Evolutionary conservation across 495 filamentous ascomycete species (phyloP).

Genomic region (Elasticomyces elasticus): DNA sequence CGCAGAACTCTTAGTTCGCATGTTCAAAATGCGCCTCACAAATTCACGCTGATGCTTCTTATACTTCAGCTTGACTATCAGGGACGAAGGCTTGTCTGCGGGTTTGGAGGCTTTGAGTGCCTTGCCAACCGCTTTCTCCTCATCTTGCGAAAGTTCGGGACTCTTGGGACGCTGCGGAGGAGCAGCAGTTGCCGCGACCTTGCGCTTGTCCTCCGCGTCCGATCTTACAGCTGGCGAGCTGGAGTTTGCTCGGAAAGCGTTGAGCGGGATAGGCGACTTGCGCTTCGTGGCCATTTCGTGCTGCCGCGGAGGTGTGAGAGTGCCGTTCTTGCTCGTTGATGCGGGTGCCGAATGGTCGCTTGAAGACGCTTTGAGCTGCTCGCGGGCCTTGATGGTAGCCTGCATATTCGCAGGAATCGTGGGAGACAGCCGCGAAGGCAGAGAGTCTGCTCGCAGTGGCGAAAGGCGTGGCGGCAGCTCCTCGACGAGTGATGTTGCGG

Average conservation of each 20-base stretch:
- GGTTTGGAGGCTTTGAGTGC: background rate
- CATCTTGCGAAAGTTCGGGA: conserved; percentile 4
- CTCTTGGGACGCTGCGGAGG: background rate
- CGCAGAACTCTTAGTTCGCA: conserved; percentile 7
- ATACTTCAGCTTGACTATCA: conserved; percentile 20
- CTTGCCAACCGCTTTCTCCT: conserved; percentile 5
- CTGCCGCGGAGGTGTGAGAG: conserved; percentile 7
- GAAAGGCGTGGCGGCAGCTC: conserved; percentile 14
- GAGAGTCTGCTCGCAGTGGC: background rate
- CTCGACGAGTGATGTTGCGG: background rate
- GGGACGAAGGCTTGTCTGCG: background rate
- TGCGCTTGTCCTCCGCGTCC: conserved; percentile 8
- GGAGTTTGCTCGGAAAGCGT: conserved; percentile 16
- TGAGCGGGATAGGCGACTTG: conserved; percentile 10
- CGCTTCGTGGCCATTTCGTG: conserved; percentile 5
- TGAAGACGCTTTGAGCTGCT: conserved; percentile 4
- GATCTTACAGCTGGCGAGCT: conserved; percentile 17
- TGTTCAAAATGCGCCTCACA: conserved; percentile 12
- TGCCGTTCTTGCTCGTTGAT: conserved; percentile 8
- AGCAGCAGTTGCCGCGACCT: background rate
- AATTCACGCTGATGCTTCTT: conserved; percentile 4
- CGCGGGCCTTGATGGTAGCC: conserved; percentile 9
- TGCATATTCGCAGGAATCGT: conserved; percentile 16
- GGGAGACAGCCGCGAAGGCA: conserved; percentile 11
- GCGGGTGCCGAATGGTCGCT: background rate